Evolutionary conservation across 2,329 filamentous ascomycete species (phyloP), one percentile per base, ranked within the genome.

Genomic region (Orbilia ellipsospora): DNA sequence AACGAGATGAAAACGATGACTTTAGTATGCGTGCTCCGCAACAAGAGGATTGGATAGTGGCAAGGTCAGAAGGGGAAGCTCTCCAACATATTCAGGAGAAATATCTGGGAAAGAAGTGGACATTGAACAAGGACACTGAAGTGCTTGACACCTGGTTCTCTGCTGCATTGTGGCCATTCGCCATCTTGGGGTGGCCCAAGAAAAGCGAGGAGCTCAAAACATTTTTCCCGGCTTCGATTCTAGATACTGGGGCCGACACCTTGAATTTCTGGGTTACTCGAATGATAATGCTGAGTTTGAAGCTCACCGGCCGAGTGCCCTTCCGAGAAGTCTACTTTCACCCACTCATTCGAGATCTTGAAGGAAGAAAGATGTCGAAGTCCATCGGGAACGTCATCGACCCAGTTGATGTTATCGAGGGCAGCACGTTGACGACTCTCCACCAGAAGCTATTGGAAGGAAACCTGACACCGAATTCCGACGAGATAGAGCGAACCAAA

Each of bases 61-160:
- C 77, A 44, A 55, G 50, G 40, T 69, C 60, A 13, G 73, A 78
- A 31, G 26, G 68, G 13, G 73, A 70, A n/a, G 79, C 78, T n/a
- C 7, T 23, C 12, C 20, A 31, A 4, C 13, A 16, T 5, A 62
- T 36, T 12, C 23, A 50, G 26, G 23, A 50, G 15, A 54, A n/a
- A 5, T 66, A 31, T 26, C 48, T 55, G 4, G 56, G 55, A 2
- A 51, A 45, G 13, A 55, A 13, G 31, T 69, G 50, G 12, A 55
- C 74, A 52, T 55, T 80, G 31, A 69, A 65, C 12, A 77, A 78
- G 52, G 79, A 79, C 42, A 54, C 70, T 16, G 77, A 79, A 55
- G 77, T 80, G 1, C 59, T 80, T 15, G 79, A 80, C 76, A 78
- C 77, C 1, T 79, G 79, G 78, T 80, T 80, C 51, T 78, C 78